Evolutionary conservation across 805 yeast genomes (phyloP), one percentile per base, ranked within the genome.

Genomic region (Candida oleophila): DNA sequence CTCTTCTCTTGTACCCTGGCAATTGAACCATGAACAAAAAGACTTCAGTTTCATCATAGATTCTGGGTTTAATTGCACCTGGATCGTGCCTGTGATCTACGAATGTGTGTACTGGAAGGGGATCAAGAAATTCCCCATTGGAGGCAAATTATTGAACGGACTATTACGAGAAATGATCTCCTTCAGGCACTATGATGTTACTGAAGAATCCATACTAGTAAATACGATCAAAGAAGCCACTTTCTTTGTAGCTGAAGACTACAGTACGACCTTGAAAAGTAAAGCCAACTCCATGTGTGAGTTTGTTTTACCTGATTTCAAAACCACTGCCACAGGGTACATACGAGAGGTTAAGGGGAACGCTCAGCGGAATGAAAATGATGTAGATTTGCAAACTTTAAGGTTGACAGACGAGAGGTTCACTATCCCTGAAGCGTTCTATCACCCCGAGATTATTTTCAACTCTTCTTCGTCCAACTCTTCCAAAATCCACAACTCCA

Each of bases 131-230:
- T 66, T 91, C 44, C 92, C 90, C 39, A 80, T 95, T 41, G 99
- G 94, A 0, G 99, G 99, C 0, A 77, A 88, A 47, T 73, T 88
- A 42, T 66, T 94, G 44, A 88, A 89, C 44, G 96, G 97, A 3
- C 80, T 85, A 42, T 65, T 95, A 44, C 76, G 90, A 51, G 98
- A 94, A 59, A 75, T 88, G 42, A 80, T 92, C 11, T 89, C 97
- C 2, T 94, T 87, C 60, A 74, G 97, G 45, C 94, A 94, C 68
- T 94, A 91, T 63, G 92, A 94, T 59, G 90, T 94, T 54, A 83
- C 89, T 60, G 97, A 94, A 50, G 99, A 95, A 64, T 85, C 96
- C 0, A 72, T 87, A 2, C 67, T 94, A 41, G 83, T 94, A 42
- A 89, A 90, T 59, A 83, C 86, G 41, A 87, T 95, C 53, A 94